Percentiles rank a stretch among this genome's conserved stretches.
Evolutionary conservation across 805 yeast genomes (phyloP).

Genomic region (Candida argentea): DNA sequence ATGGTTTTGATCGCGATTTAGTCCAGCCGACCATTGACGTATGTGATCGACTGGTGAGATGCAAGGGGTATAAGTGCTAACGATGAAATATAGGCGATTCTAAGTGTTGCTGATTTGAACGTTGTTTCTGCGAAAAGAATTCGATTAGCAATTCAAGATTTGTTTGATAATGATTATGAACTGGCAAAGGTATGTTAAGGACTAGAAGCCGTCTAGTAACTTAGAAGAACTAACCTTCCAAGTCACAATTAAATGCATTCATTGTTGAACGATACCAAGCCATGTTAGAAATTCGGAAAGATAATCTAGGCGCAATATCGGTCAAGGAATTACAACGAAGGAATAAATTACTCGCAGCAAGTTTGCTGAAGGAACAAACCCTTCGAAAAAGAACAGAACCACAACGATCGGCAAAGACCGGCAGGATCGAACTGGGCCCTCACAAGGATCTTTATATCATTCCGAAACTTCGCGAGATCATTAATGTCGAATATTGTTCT

Average conservation of each 20-base stretch:
- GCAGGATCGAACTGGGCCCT: slow-evolving; percentile 22
- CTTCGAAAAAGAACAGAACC: slow-evolving; percentile 8
- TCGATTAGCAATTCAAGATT: slow-evolving; percentile 60
- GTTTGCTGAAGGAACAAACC: slow-evolving; percentile 24
- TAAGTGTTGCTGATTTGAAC: slow-evolving; percentile 60
- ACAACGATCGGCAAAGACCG: slow-evolving; percentile 9
- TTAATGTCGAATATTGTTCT: slow-evolving; percentile 36
- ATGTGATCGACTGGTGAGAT: slow-evolving; percentile 9
- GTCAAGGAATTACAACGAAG: slow-evolving; percentile 30
- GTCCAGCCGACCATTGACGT: slow-evolving; percentile 60
- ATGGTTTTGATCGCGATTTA: slow-evolving; percentile 16
- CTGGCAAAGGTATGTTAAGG: slow-evolving; percentile 30
- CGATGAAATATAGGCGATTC: slow-evolving; percentile 56
- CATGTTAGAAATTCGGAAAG: slow-evolving; percentile 31
- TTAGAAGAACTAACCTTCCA: slow-evolving; percentile 3
- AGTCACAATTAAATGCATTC: slow-evolving; percentile 49
- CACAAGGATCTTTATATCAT: slow-evolving; percentile 40
- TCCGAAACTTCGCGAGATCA: slow-evolving; percentile 37
- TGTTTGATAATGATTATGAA: slow-evolving; percentile 47
- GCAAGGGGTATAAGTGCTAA: too few relatives aligned
- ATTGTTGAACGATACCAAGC: slow-evolving; percentile 49
- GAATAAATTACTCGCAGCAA: slow-evolving; percentile 44
- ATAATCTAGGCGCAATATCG: slow-evolving; percentile 6
- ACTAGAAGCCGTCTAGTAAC: background rate
- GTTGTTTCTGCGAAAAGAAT: slow-evolving; percentile 62